These are phyloP conservation scores for Calonectria hawksworthii DNA, from an alignment of 2,329 filamentous ascomycete species.

Conservation along the genomic window DNA sequence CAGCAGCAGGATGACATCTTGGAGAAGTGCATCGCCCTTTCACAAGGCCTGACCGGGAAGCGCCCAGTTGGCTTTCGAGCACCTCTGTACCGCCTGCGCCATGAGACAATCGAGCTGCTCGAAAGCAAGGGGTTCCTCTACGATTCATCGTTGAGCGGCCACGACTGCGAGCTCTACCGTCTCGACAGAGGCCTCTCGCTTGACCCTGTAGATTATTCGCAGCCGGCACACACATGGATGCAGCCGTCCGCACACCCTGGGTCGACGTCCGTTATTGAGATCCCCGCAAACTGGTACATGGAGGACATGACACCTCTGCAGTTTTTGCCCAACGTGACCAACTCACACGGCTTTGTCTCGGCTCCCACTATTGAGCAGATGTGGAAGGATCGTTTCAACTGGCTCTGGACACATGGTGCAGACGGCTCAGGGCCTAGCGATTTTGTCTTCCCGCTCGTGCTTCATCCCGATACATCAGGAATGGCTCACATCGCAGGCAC, in stretches of 20 bases:
- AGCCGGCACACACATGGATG: conserved; percentile 17
- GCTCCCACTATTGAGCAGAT: conserved; percentile 14
- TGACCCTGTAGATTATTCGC: conserved; percentile 7
- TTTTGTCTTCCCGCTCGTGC: conserved; percentile 25
- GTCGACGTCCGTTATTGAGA: conserved; percentile 15
- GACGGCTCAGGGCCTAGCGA: conserved; percentile 15
- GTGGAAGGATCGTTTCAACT: conserved; percentile 26
- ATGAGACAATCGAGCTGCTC: conserved; percentile 7
- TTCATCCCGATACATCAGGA: conserved; percentile 28
- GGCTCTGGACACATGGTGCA: conserved; percentile 15
- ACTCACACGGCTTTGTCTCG: conserved; percentile 25
- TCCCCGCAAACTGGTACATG: conserved; percentile 32
- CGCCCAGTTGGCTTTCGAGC: conserved; percentile 8
- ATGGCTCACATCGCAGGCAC: conserved; percentile 28
- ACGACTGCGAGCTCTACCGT: conserved; percentile 1
- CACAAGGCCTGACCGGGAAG: neutral
- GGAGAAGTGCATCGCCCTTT: conserved; percentile 8
- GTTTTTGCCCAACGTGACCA: conserved; percentile 26
- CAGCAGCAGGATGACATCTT: conserved; percentile 13
- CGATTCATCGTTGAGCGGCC: conserved; percentile 4
- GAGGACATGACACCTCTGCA: conserved; percentile 32
- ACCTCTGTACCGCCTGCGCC: conserved; percentile 8
- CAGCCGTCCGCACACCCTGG: conserved; percentile 5
- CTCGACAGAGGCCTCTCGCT: conserved; percentile 4
- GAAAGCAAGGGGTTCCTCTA: conserved; percentile 9